Evolutionary conservation across 169 alveolate species (phyloP), one percentile per base, ranked within the genome.

Genomic region (Perkinsus olseni): DNA sequence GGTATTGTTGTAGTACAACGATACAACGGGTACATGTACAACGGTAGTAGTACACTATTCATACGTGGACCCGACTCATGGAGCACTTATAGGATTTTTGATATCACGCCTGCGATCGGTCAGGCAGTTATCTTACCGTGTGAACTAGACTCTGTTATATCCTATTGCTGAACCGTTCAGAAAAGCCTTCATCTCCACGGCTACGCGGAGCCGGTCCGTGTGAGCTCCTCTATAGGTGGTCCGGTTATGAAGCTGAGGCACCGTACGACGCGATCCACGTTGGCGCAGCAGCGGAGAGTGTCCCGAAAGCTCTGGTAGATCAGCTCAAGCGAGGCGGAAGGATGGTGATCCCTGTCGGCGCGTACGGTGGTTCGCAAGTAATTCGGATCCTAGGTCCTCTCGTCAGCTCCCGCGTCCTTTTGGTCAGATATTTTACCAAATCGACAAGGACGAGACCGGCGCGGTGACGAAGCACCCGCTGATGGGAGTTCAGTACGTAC

Each of bases 201-300:
- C 50, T 40, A 40, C 21, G 21, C 11, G 3, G 50, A 6, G 50
- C 21, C 3, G 31, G 17, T 13, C 17, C 82, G 8, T 4, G 82
- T 28, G 31, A 24, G 17, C 17, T 40, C 11, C 82, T 8, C 8
- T 8, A 28, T 28, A 62, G 82, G 82, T 94, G 98, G 95, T n/a
- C 91, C 38, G 98, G 98, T 8, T 95, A 92, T 94, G 82, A 93
- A 45, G 74, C 96, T 50, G 92, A 93, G 74, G 98, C 97, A 17
- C 98, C 98, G 36, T 97, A 96, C 95, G 95, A 97, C 93, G 98
- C 96, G 34, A 97, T 97, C 45, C 98, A 97, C 94, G 98, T 97
- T 36, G 98, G 98, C 31, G 98, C 98, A 34, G 98, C 98, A 17
- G 97, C 97, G 10, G 95, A 94, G 28, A 91, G 91, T 38, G 93